These are phyloP conservation scores for Gamarada debralockiae DNA, from an alignment of 495 filamentous ascomycete species.

Conservation along the genomic window DNA sequence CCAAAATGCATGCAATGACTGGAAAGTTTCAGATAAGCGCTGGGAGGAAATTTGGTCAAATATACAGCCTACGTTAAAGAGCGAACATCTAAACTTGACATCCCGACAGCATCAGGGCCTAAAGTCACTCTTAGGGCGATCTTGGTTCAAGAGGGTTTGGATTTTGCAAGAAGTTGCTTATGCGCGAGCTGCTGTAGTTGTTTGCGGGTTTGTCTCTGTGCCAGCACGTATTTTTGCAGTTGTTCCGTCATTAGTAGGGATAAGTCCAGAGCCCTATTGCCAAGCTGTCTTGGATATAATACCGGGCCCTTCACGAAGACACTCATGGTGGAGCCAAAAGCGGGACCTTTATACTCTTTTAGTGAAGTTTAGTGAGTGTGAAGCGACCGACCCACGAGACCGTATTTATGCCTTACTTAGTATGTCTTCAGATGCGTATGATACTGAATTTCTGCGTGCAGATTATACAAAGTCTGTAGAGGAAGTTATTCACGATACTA, in stretches of 20 bases:
- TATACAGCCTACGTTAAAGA: neutral
- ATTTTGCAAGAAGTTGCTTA: slow-evolving; percentile 32
- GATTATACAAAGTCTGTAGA: slow-evolving; percentile 20
- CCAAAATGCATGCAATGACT: neutral
- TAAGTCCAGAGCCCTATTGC: slow-evolving; percentile 5
- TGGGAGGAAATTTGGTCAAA: slow-evolving; percentile 5
- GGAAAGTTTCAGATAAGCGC: neutral
- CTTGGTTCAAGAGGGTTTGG: slow-evolving; percentile 32
- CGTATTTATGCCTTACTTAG: too few relatives aligned
- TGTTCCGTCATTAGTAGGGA: slow-evolving; percentile 21
- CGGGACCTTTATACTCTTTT: slow-evolving; percentile 28
- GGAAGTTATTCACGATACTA: slow-evolving; percentile 17
- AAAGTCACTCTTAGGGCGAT: slow-evolving; percentile 13
- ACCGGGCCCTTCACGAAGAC: slow-evolving; percentile 7
- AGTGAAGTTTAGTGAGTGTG: slow-evolving; percentile 22
- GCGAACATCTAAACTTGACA: neutral
- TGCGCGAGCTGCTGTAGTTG: slow-evolving; percentile 21
- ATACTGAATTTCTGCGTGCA: slow-evolving; percentile 9
- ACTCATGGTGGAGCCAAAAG: slow-evolving; percentile 28
- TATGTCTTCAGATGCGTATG: slow-evolving; percentile 22
- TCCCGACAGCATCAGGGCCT: slow-evolving; percentile 9
- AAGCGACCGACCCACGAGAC: slow-evolving; percentile 28
- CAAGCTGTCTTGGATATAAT: slow-evolving; percentile 36
- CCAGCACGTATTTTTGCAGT: slow-evolving; percentile 26
- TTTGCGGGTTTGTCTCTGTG: slow-evolving; percentile 27